Evolutionary conservation across 176 grass and related monocot species (phyloP).

Genomic region (Saccharum officinarum): DNA sequence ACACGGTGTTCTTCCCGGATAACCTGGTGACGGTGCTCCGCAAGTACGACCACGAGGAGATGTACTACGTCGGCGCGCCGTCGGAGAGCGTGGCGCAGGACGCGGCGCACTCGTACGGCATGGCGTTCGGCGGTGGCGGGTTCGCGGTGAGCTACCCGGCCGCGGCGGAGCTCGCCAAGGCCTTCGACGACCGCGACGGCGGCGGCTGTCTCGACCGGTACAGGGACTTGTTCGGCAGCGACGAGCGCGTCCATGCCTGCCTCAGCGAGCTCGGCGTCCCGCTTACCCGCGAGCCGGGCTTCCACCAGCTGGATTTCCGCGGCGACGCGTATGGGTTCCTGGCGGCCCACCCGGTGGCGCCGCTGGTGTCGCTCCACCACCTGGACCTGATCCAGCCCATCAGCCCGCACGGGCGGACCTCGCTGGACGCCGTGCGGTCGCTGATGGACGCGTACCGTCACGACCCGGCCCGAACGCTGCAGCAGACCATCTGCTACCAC

Average conservation of each 20-base stretch:
- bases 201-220: constrained; percentile 81
- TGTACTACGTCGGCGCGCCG: constrained; percentile 86
- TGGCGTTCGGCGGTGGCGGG: constrained; percentile 92
- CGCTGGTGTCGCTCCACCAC: constrained; percentile 88
- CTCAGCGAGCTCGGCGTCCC: constrained; percentile 85
- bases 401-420: constrained; percentile 5
- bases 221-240: constrained; percentile 67
- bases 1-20: constrained; percentile 94
- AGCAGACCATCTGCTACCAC: constrained; percentile 82
- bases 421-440: constrained; percentile 42
- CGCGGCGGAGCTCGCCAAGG: constrained; percentile 52
- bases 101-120: constrained; percentile 86
- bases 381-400: constrained; percentile 59
- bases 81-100: constrained; percentile 97
- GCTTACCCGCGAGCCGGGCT: constrained; percentile 82
- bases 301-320: constrained; percentile 87
- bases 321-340: constrained; percentile 83
- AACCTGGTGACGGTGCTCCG: constrained; percentile 72
- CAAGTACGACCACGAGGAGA: constrained; percentile 88
- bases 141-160: constrained; percentile 43
- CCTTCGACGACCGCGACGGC: constrained; percentile 58
- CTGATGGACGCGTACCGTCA: constrained; percentile 41
- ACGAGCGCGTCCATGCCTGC: constrained; percentile 82
- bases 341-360: constrained; percentile 77
- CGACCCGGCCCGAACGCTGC: constrained; percentile 63